Conservation (phyloP, 768 basidiomycete genomes). For the Leccinum arenicola region DNA sequence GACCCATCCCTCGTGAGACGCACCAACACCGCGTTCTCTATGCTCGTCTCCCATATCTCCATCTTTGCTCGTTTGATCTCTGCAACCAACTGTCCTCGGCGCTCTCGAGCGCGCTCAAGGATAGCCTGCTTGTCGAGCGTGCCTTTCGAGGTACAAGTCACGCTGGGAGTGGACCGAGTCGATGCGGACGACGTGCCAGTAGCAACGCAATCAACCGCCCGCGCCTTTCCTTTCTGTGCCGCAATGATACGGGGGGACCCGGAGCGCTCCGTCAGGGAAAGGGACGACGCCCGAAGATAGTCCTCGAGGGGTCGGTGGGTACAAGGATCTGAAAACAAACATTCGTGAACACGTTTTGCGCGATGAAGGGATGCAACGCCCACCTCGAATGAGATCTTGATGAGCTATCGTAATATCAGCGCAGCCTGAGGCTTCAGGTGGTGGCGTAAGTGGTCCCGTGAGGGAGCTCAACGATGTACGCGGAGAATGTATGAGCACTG, state of each 20-base stretch:
- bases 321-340: constrained; percentile 3
- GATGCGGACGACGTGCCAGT: not conserved
- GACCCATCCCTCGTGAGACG: constrained; percentile 40
- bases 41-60: constrained; percentile 70
- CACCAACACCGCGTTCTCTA: constrained; percentile 64
- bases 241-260: not conserved
- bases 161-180: constrained; percentile 1
- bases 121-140: constrained; percentile 40
- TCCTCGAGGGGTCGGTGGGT: constrained; percentile 4
- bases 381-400: constrained; percentile 12
- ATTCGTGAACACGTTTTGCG: constrained; percentile 2
- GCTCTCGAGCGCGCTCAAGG: constrained; percentile 51
- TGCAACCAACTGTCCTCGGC: constrained; percentile 46
- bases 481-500: constrained; percentile 27
- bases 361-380: not conserved
- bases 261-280: not conserved
- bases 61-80: constrained; percentile 61
- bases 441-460: constrained; percentile 27
- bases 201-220: not conserved
- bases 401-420: constrained; percentile 3
- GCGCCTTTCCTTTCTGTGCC: constrained; percentile 20
- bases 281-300: not conserved
- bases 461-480: constrained; percentile 33
- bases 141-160: constrained; percentile 1
- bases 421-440: constrained; percentile 9